A percentile compares a stretch with the other conserved stretches of the same genome.
Conservation (phyloP, 1,284 basidiomycete genomes). For the Ustilago nuda region DNA sequence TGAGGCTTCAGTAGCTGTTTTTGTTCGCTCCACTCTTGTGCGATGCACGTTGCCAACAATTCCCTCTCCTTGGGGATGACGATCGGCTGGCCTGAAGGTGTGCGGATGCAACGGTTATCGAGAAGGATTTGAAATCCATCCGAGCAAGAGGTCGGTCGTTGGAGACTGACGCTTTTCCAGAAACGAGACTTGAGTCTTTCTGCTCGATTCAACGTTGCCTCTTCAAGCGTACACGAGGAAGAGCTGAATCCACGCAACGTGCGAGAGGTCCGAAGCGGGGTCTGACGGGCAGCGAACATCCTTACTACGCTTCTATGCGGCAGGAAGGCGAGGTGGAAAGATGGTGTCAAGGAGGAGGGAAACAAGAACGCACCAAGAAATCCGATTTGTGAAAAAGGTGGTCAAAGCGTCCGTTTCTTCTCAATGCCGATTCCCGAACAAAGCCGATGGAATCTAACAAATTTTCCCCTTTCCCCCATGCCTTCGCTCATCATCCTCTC, state of each 20-base stretch:
- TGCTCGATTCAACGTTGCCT: slow-evolving; percentile 33
- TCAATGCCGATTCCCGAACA: slow-evolving; percentile 5
- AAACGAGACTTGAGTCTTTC: slow-evolving; percentile 54
- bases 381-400: neutral
- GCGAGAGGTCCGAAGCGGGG: neutral
- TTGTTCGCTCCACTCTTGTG: slow-evolving; percentile 96
- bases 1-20: slow-evolving; percentile 86
- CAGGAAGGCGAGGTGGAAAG: neutral
- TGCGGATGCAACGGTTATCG: slow-evolving; percentile 86
- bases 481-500: neutral
- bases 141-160: slow-evolving; percentile 12
- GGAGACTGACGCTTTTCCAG: slow-evolving; percentile 55
- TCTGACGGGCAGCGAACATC: neutral
- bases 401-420: slow-evolving; percentile 8
- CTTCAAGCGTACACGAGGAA: slow-evolving; percentile 13
- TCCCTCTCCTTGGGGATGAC: slow-evolving; percentile 79
- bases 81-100: slow-evolving; percentile 82
- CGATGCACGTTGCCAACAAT: slow-evolving; percentile 84
- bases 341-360: neutral
- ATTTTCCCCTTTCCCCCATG: neutral
- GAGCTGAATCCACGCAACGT: neutral
- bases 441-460: neutral
- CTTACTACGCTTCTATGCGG: neutral
- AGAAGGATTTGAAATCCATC: slow-evolving; percentile 77
- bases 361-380: neutral